Base-by-base conservation (phyloP, 2,329 filamentous ascomycete genomes). In the Trichophyton verrucosum region DNA sequence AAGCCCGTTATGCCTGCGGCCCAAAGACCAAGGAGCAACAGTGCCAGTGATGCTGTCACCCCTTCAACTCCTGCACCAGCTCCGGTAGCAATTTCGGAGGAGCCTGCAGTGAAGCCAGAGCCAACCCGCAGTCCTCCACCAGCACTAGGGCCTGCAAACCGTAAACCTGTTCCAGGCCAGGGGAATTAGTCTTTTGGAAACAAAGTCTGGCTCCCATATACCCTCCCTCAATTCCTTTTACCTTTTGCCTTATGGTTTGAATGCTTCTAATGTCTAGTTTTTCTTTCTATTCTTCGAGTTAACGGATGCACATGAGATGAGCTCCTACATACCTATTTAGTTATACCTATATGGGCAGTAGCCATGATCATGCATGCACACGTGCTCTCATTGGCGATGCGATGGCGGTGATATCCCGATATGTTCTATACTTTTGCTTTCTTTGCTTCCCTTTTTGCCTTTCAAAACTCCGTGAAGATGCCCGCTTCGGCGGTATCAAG, bases 81-180 rank as follows among this genome's bases (percentile, higher is more conserved):
- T 47, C 38, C 40, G 8, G 17, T 40, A 24, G 8, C 38, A 60
- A 51, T 44, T 7, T 53, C n/a, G n/a, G 36, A 22, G 9, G 22
- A 59, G 20, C 40, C 61, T 17, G 61, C 2, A 15, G 40, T 8
- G 27, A 27, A 42, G 56, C 36, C 51, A 22, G 40, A 42, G 47
- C 51, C 58, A 53, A 53, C 27, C 11, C 24, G 20, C 46, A 69
- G 65, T 57, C 73, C 64, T 59, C 70, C 67, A 60, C 73, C 72
- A 61, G 69, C 74, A 44, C 70, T 75, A 33, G 77, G 74, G 46
- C 73, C 77, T 27, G 75, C 82, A 62, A 76, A 72, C 65, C 78
- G 81, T 60, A 84, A 84, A 70, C 80, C 82, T 27, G 78, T 84
- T 46, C 80, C 81, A 4, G 80, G 80, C 40, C 80, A 82, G 69